These are phyloP conservation scores for Castanea sativa DNA, from an alignment of 306 rosid species.

Conservation along the genomic window DNA sequence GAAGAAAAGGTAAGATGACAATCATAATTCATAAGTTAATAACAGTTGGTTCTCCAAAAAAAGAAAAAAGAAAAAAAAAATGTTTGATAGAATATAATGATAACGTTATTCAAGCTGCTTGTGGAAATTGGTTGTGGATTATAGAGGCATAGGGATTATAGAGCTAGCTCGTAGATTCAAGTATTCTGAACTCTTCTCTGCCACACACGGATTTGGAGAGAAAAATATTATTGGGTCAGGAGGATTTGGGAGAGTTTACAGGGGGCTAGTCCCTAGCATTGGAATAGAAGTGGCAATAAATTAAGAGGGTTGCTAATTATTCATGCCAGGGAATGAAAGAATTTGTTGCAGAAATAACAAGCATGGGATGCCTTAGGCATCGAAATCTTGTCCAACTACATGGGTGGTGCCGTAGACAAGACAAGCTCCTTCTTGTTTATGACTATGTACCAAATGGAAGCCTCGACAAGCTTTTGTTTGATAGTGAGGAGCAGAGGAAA, in stretches of 20 bases:
- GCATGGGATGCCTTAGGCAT: conserved; percentile 30
- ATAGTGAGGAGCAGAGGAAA: conserved; percentile 21
- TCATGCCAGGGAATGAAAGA: conserved; percentile 40
- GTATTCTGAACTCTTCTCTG: conserved; percentile 24
- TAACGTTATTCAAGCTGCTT: too few relatives aligned
- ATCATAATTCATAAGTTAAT: too few relatives aligned
- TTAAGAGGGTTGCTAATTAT: conserved; percentile 24
- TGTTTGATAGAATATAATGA: too few relatives aligned
- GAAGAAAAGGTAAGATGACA: too few relatives aligned
- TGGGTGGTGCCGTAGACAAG: conserved; percentile 34
- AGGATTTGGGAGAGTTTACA: conserved; percentile 43
- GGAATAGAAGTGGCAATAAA: conserved; percentile 35
- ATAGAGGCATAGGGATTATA: not conserved
- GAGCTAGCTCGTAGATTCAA: conserved; percentile 27
- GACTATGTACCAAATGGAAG: conserved; percentile 37
- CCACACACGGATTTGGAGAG: conserved; percentile 33
- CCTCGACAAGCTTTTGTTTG: conserved; percentile 32
- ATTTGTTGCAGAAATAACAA: conserved; percentile 36
- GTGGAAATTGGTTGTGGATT: not conserved
- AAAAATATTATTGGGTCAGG: conserved; percentile 29
- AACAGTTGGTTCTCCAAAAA: too few relatives aligned
- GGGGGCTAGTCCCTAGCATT: conserved; percentile 23
- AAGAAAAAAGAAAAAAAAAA: too few relatives aligned
- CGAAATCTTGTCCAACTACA: conserved; percentile 37
- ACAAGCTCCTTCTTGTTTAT: conserved; percentile 35